Evolutionary conservation across 768 basidiomycete species (phyloP).

Genomic region (Gautieria morchelliformis): DNA sequence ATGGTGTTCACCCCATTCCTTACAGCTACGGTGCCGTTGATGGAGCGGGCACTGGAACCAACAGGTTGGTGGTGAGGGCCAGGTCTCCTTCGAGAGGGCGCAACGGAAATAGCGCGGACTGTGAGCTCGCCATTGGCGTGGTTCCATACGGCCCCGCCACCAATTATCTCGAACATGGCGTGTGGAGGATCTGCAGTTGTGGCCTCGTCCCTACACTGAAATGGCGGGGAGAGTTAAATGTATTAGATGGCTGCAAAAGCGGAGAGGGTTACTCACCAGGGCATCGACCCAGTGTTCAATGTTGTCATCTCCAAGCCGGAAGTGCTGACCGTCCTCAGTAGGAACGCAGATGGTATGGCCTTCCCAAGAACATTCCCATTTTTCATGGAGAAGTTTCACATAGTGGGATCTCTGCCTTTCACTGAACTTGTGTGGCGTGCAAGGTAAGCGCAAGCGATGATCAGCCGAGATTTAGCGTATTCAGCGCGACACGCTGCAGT

Average conservation of each 20-base stretch:
- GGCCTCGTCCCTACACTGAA: not conserved
- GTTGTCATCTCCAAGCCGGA: not conserved
- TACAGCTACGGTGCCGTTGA: too few species aligned
- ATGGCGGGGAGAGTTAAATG: too few species aligned
- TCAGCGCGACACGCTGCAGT: too few species aligned
- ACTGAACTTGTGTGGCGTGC: too few species aligned
- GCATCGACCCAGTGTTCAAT: not conserved
- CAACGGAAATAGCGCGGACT: not conserved
- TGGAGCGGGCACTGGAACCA: too few species aligned
- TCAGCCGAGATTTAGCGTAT: too few species aligned
- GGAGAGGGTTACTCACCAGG: not conserved
- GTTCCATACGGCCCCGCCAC: not conserved
- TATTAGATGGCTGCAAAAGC: too few species aligned
- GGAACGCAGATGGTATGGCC: not conserved
- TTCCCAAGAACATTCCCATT: not conserved
- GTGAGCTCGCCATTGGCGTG: not conserved
- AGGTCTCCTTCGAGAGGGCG: not conserved
- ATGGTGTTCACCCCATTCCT: too few species aligned
- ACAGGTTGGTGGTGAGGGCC: too few species aligned
- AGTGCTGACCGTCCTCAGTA: not conserved
- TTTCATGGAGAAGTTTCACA: not conserved
- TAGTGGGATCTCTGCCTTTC: too few species aligned
- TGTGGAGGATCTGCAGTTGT: not conserved
- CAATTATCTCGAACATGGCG: not conserved
- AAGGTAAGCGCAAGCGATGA: too few species aligned